Evolutionary conservation across 2,329 filamentous ascomycete genomes (phyloP).

Genomic region (Dryadomyces sulphureus): DNA sequence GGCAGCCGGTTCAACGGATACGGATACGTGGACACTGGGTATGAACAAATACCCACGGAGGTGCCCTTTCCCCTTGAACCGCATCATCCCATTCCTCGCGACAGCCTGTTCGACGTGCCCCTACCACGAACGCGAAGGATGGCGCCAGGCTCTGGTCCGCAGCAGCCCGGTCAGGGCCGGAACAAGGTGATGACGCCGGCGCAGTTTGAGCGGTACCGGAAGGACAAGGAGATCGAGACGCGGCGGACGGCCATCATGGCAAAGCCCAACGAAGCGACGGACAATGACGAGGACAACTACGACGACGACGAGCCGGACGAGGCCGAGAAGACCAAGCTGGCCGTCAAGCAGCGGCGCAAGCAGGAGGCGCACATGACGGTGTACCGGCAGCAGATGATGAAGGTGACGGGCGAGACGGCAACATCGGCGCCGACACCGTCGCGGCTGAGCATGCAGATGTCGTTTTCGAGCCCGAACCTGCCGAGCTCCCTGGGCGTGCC

Average conservation of each 20-base stretch:
- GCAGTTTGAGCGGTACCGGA: conserved; percentile 69
- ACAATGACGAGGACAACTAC: conserved; percentile 48
- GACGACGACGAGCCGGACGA: conserved; percentile 69
- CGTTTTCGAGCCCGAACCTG: conserved; percentile 49
- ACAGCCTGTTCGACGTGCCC: conserved; percentile 40
- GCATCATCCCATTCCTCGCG: conserved; percentile 30
- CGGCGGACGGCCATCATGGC: conserved; percentile 24
- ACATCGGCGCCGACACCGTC: conserved; percentile 25
- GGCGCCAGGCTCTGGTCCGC: conserved; percentile 20
- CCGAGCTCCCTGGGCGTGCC: conserved; percentile 17
- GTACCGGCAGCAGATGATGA: conserved; percentile 93
- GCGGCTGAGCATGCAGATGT: conserved; percentile 40
- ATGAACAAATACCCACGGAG: conserved; percentile 17
- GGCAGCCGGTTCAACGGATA: conserved; percentile 21
- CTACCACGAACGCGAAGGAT: conserved; percentile 22
- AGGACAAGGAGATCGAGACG: conserved; percentile 54
- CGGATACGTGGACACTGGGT: conserved; percentile 19
- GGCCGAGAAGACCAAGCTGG: conserved; percentile 55
- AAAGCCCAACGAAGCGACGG: conserved; percentile 26
- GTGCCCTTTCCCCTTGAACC: conserved; percentile 16
- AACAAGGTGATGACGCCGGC: conserved; percentile 83
- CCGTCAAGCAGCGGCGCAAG: conserved; percentile 65
- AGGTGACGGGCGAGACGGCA: conserved; percentile 71
- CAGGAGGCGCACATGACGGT: conserved; percentile 83
- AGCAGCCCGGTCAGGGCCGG: conserved; percentile 25